phyloP scores from a whole-genome alignment of 164 flowering plant genomes.

The Echeveria elegans region DNA sequence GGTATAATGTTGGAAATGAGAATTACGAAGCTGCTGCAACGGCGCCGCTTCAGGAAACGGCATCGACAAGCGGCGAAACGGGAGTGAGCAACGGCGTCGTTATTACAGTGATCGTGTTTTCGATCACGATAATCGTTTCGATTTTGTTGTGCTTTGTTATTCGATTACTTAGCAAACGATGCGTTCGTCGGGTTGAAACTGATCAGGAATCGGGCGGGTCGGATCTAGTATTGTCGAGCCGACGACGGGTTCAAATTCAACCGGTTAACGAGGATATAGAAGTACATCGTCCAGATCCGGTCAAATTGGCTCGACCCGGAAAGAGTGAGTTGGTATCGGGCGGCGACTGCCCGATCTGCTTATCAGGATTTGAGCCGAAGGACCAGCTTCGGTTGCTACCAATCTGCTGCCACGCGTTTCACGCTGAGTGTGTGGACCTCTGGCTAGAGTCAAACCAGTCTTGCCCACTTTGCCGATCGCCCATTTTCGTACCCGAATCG shows the following conservation, averaged over 20 bases:
- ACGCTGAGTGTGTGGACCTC: constrained; percentile 6
- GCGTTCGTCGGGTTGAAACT: neutral
- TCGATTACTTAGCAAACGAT: neutral
- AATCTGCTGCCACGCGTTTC: constrained; percentile 11
- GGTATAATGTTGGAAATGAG: neutral
- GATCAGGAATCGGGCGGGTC: neutral
- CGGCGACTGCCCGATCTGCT: constrained; percentile 7
- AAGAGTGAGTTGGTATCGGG: neutral
- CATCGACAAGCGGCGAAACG: neutral
- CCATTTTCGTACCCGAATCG: constrained; percentile 3
- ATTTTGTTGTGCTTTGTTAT: neutral
- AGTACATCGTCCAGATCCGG: neutral
- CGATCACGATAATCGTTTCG: neutral
- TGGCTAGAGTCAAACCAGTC: constrained; percentile 7
- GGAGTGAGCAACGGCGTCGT: neutral
- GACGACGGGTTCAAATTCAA: neutral
- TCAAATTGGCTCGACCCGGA: neutral
- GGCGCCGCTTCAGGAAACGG: neutral
- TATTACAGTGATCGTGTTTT: neutral
- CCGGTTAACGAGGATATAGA: neutral
- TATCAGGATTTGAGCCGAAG: constrained; percentile 5
- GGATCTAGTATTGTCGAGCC: neutral
- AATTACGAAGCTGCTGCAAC: neutral
- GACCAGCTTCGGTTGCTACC: constrained; percentile 7
- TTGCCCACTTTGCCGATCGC: constrained; percentile 8